phyloP scores from a whole-genome alignment of 257 asterid species.

The Salvia rosmarinus region DNA sequence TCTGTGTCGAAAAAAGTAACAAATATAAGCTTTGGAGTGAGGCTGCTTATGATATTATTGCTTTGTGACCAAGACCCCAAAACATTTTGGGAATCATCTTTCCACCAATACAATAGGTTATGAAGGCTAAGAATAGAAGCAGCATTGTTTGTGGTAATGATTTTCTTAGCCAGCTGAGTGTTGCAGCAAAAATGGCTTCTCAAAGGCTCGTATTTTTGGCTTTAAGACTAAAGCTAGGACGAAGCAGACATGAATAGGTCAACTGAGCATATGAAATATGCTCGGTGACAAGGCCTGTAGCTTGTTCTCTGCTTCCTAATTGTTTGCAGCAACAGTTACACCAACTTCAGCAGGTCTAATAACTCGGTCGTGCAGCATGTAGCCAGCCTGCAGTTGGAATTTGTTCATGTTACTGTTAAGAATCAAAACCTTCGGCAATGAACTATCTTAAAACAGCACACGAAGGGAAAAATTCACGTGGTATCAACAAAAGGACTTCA shows the following conservation, averaged over 20 bases:
- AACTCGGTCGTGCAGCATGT: conserved; percentile 72
- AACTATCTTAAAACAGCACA: neutral
- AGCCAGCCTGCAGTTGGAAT: conserved; percentile 58
- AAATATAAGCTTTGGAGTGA: neutral
- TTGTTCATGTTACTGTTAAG: neutral
- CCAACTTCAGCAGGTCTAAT: conserved; percentile 93
- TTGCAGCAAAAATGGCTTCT: neutral
- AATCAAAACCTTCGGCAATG: neutral
- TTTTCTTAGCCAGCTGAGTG: neutral
- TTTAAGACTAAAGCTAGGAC: neutral
- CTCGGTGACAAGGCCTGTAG: neutral
- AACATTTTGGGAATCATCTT: neutral
- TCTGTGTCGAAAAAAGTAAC: neutral
- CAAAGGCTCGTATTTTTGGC: neutral
- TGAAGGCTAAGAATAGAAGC: no score
- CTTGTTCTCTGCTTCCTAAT: conserved; percentile 32
- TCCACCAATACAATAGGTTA: no score
- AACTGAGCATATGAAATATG: neutral
- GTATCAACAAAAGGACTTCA: no score
- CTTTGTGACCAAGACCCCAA: neutral
- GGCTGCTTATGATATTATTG: neutral
- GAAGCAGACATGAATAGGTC: neutral
- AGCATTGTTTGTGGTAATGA: neutral
- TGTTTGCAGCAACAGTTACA: conserved; percentile 54
- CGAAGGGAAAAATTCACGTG: no score